Evolutionary conservation across 768 basidiomycete genomes (phyloP).

Genomic region (Tulasnella sp.): DNA sequence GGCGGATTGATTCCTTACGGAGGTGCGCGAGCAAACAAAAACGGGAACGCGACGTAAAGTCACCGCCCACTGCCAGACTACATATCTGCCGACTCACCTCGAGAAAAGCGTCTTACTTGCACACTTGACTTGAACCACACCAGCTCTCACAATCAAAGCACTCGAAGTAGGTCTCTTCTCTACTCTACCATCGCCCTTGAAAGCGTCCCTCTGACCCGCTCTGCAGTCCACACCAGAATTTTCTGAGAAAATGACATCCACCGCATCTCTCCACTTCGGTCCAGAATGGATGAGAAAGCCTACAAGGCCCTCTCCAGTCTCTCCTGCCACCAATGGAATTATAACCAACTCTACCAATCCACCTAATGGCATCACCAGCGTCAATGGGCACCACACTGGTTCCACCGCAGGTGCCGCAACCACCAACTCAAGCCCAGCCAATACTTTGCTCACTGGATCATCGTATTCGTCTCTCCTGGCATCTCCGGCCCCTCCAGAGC

Average conservation of each 20-base stretch:
- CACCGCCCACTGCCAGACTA: background rate
- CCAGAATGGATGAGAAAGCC: constrained; percentile 81
- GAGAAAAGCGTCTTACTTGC: background rate
- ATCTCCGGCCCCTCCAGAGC: constrained; percentile 40
- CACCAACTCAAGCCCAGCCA: constrained; percentile 47
- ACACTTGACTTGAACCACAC: background rate
- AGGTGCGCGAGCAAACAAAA: background rate
- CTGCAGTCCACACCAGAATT: constrained; percentile 9
- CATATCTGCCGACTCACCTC: constrained; percentile 3
- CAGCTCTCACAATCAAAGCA: background rate
- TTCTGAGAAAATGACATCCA: constrained; percentile 31
- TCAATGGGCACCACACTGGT: constrained; percentile 33
- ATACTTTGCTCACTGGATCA: constrained; percentile 40
- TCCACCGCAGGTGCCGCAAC: constrained; percentile 31
- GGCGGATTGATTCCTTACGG: background rate
- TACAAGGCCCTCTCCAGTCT: constrained; percentile 38
- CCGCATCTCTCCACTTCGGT: constrained; percentile 74
- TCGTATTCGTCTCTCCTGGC: constrained; percentile 68
- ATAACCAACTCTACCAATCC: background rate
- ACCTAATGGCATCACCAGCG: constrained; percentile 30
- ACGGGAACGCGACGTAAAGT: background rate
- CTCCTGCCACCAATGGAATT: background rate
- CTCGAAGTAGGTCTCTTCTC: background rate
- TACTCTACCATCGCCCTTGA: background rate
- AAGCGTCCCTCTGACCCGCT: background rate